These are phyloP conservation scores for Penicillium thymicola DNA, from an alignment of 2,329 filamentous ascomycete species.

Conservation along the genomic window DNA sequence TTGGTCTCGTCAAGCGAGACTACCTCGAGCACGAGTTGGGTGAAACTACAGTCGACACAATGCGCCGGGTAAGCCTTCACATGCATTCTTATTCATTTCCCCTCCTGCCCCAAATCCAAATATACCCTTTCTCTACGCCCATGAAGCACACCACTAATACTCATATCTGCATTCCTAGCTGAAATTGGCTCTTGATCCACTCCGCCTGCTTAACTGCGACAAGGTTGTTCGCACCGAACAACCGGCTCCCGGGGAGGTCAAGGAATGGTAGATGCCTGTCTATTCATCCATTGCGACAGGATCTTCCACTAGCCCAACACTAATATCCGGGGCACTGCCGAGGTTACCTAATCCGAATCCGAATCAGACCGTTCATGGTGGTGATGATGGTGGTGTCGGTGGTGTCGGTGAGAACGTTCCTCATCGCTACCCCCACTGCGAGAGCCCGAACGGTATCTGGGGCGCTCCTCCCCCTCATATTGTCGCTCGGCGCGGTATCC, in stretches of 20 bases:
- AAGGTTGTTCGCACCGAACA: conserved; percentile 59
- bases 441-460: conserved; percentile 21
- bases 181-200: conserved; percentile 63
- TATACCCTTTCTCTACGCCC: not conserved
- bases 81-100: not conserved
- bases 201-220: conserved; percentile 63
- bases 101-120: not conserved
- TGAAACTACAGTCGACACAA: conserved; percentile 58
- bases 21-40: conserved; percentile 62
- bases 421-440: conserved; percentile 20
- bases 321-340: not conserved
- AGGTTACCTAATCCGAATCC: conserved; percentile 9
- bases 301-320: not conserved
- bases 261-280: conserved; percentile 40
- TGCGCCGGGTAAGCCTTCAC: conserved; percentile 55
- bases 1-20: conserved; percentile 67
- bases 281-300: not conserved
- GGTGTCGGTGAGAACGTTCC: conserved; percentile 16
- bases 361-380: conserved; percentile 22
- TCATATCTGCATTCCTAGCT: conserved; percentile 40
- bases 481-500: conserved; percentile 22
- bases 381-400: conserved; percentile 10
- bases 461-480: conserved; percentile 22
- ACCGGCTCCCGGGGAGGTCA: conserved; percentile 49
- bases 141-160: conserved; percentile 16